phyloP scores from a whole-genome alignment of 2,329 filamentous ascomycete species.

The Aspergillus neotritici region DNA sequence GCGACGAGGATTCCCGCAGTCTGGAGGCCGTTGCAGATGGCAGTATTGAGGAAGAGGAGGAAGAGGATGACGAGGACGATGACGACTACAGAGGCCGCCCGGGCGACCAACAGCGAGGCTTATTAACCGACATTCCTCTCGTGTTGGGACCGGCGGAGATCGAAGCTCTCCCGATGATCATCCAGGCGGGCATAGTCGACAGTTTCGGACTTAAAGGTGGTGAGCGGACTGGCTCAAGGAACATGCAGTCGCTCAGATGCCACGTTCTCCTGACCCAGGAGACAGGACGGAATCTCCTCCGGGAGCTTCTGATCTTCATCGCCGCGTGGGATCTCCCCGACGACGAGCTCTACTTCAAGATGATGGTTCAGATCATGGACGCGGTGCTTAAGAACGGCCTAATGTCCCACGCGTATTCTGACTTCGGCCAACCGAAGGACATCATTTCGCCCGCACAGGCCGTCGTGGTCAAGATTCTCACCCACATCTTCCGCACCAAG shows the following conservation, averaged over 20 bases:
- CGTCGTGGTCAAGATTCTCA: slow-evolving; percentile 83
- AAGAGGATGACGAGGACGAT: slow-evolving; percentile 50
- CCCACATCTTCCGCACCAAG: slow-evolving; percentile 73
- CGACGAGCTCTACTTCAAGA: slow-evolving; percentile 89
- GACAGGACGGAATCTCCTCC: slow-evolving; percentile 79
- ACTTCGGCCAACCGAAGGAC: slow-evolving; percentile 85
- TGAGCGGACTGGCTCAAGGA: slow-evolving; percentile 56
- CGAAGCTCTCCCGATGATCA: slow-evolving; percentile 92
- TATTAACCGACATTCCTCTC: slow-evolving; percentile 89
- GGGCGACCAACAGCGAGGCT: slow-evolving; percentile 58
- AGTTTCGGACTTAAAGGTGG: slow-evolving; percentile 66
- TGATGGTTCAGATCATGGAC: slow-evolving; percentile 93
- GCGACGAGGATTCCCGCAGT: slow-evolving; percentile 39
- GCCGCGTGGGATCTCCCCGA: slow-evolving; percentile 95
- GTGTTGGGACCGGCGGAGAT: slow-evolving; percentile 93
- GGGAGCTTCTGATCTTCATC: slow-evolving; percentile 91
- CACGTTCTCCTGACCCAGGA: slow-evolving; percentile 85
- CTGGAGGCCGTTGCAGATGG: slow-evolving; percentile 41
- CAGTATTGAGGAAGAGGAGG: slow-evolving; percentile 47
- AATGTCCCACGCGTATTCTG: slow-evolving; percentile 87
- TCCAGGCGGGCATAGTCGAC: slow-evolving; percentile 90
- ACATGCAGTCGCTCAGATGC: slow-evolving; percentile 83
- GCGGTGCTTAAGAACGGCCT: slow-evolving; percentile 84
- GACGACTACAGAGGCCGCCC: slow-evolving; percentile 49
- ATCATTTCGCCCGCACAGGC: slow-evolving; percentile 95